These are phyloP conservation scores for Euryodendron excelsum DNA, from an alignment of 148 eudicot genomes.

Conservation along the genomic window DNA sequence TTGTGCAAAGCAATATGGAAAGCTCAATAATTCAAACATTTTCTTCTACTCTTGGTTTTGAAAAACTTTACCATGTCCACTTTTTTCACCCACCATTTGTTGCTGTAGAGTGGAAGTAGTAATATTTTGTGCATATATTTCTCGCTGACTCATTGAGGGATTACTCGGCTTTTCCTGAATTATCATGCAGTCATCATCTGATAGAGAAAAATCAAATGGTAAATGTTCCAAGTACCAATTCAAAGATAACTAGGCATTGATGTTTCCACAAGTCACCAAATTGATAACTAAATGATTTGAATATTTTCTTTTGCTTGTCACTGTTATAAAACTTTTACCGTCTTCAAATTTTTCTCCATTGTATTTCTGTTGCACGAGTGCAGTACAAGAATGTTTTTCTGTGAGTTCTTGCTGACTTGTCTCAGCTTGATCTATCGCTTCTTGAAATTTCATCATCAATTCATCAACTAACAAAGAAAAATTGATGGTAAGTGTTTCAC, in stretches of 20 bases:
- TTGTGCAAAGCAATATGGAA: background rate
- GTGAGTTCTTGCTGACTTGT: no score
- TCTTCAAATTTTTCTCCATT: background rate
- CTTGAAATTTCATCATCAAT: no score
- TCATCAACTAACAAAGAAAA: no score
- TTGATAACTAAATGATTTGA: background rate
- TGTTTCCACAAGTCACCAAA: background rate
- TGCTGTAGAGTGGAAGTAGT: background rate
- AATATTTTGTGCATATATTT: background rate
- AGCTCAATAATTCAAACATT: background rate
- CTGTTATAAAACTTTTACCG: background rate
- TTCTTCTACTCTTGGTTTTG: background rate
- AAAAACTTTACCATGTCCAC: background rate
- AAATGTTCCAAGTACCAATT: no score
- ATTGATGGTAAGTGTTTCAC: no score
- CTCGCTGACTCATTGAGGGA: background rate
- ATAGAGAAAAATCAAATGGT: background rate
- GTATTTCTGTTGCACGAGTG: no score
- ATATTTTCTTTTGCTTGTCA: background rate
- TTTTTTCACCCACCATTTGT: background rate
- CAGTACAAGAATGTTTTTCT: no score
- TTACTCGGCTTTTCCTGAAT: background rate
- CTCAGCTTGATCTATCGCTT: no score
- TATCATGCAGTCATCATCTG: background rate
- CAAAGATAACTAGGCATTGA: background rate